Base-by-base conservation (phyloP, 192 early-diverging fungal species). In the Coemansia sp. region DNA sequence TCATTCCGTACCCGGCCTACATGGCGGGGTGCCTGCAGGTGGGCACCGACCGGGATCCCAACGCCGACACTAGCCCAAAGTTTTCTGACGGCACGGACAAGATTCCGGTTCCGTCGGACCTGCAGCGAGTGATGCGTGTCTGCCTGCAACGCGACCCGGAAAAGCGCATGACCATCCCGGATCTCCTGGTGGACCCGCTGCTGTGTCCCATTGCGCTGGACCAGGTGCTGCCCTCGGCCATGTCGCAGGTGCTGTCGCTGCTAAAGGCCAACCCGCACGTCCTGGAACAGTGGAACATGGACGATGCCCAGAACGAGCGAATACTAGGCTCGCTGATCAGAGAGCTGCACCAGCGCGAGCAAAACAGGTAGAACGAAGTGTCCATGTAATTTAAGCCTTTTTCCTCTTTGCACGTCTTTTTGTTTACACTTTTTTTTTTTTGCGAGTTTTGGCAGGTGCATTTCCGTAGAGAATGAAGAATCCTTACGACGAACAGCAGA, bases 131-230 rank as follows among this genome's bases (percentile, higher is more conserved):
- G 19, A 78, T 94, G 75, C 64, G 77, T 42, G 47, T 65, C 14
- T 94, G 91, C 61, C 57, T 94, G 28, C 60, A 82, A 46, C 42
- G 84, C 14, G 75, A 90, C 32, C 80, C 82, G 0, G 80, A 77
- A 28, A 60, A 71, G 35, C 71, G 90, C 26, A 54, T 68, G 52
- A 81, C 82, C 7, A 88, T 92, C 14, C 83, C 83, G 0, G 64
- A 83, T 20, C 62, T 91, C 38, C 64, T 91, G 5, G 25, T 55
- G 4, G 82, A 88, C 51, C 79, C 80, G 10, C 77, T 88, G 34
- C 47, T 88, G 18, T 70, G 76, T 22, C 76, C 70, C 6, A 51
- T 58, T 12, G 54, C 70, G 21, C 32, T 74, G 7, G 55, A 74
- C 12, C 27, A 67, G 17, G 59, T 55, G 22, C 31, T 74, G 34